Evolutionary conservation across 495 filamentous ascomycete species (phyloP), one percentile per base, ranked within the genome.

Genomic region (Niebla homalea): DNA sequence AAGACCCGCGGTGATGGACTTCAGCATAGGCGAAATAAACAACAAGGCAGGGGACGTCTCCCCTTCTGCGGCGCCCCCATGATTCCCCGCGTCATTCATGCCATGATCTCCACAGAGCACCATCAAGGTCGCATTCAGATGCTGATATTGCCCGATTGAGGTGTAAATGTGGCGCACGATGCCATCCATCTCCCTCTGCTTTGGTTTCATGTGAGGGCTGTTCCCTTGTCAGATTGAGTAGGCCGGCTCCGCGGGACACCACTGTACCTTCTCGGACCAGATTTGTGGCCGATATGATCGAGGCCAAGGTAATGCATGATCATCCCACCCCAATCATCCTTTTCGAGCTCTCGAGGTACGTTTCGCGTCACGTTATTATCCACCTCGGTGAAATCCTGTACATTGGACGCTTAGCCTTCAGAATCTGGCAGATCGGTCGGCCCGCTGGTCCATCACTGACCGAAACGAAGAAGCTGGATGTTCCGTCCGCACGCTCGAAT

Each of bases 51-150:
- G 81, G 0, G 89, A 94, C 10, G 92, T 97, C 68, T 99, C 92
- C 5, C 93, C 88, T 16, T 84, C 76, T 3, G 85, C 83, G 18
- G 93, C 94, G 6, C 90, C 92, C 11, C 92, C 92, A 63, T 99
- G 92, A 59, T 97, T 97, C 3, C 92, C 92, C 36, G 88, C 92
- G 57, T 97, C 92, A 58, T 96, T 99, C 92, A 99, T 99, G 18
- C 92, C 92, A 62, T 99, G 92, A 61, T 99, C 92, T 39, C 92
- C 92, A 48, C 80, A 87, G 7, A 99, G 67, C 2, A 99, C 77
- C 45, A 99, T 75, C 15, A 97, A 71, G 3, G 90, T 88, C 18
- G 80, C 84, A 35, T 77, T 58, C 2, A 94, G 77, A 64, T 94
- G 83, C 4, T 69, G 55, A 37, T 85, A 61, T 1, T 68, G 70